These are phyloP conservation scores for Alnus glutinosa DNA, from an alignment of 306 rosid genomes.

Conservation along the genomic window DNA sequence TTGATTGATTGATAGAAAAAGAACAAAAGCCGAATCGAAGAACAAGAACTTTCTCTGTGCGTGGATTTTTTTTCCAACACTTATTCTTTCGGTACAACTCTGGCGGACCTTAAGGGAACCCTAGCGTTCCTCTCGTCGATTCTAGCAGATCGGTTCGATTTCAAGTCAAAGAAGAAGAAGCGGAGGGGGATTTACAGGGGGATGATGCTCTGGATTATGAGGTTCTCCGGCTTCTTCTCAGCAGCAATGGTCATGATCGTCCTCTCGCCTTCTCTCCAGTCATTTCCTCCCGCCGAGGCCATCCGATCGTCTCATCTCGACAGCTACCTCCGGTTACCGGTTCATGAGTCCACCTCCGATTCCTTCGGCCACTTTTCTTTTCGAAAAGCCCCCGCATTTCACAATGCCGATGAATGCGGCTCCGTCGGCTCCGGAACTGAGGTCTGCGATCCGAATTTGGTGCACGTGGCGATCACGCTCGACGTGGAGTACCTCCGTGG, in stretches of 20 bases:
- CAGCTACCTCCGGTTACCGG: constrained; percentile 30
- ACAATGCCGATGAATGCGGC: constrained; percentile 59
- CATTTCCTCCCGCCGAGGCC: constrained; percentile 73
- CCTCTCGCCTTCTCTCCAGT: constrained; percentile 72
- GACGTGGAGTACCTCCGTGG: constrained; percentile 82
- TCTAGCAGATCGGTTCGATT: constrained; percentile 31
- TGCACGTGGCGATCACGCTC: constrained; percentile 75
- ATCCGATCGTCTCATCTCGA: constrained; percentile 58
- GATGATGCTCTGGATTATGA: constrained; percentile 57
- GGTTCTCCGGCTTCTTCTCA: constrained; percentile 57
- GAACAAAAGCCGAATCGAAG: constrained; percentile 24
- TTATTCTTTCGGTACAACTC: constrained; percentile 19
- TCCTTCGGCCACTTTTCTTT: constrained; percentile 38
- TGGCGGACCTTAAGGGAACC: constrained; percentile 49
- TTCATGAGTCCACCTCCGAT: constrained; percentile 10
- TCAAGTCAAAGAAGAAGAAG: constrained; percentile 34
- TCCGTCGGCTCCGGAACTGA: constrained; percentile 7
- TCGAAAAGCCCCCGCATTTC: constrained; percentile 49
- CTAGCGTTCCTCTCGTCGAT: constrained; percentile 34
- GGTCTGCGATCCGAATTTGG: constrained; percentile 61
- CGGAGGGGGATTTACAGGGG: constrained; percentile 18
- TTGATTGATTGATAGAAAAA: constrained; percentile 9
- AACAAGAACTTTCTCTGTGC: constrained; percentile 1
- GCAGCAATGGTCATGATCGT: constrained; percentile 62
- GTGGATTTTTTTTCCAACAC: background rate